These are phyloP conservation scores for Stephanodiscus triporus DNA, from an alignment of 108 stramenopile species.

Conservation along the genomic window DNA sequence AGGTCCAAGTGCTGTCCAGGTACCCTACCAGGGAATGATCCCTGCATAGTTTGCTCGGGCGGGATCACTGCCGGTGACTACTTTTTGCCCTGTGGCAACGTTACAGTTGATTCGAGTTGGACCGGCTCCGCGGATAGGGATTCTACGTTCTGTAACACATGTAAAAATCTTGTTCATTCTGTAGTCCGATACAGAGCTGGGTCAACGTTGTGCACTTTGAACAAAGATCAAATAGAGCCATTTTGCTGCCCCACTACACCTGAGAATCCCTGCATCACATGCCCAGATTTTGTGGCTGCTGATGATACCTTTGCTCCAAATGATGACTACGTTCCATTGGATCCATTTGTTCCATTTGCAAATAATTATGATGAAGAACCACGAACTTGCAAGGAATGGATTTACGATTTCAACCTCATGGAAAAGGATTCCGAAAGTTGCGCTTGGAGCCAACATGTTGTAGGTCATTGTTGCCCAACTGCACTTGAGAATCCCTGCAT, in stretches of 20 bases:
- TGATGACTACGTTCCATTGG: background rate
- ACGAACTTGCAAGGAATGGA: background rate
- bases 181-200: no score
- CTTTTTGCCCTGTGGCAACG: background rate
- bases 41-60: background rate
- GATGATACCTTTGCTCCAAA: background rate
- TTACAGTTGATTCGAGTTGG: no score
- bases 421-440: background rate
- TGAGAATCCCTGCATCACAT: constrained; percentile 3
- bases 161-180: background rate
- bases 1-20: background rate
- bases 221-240: no score
- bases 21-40: background rate
- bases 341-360: no score
- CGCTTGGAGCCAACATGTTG: background rate
- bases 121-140: no score
- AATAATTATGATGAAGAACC: no score
- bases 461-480: background rate
- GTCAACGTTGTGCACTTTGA: no score
- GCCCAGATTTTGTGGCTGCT: background rate
- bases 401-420: background rate
- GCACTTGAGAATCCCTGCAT: constrained; percentile 1
- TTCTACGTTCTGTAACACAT: no score
- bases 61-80: background rate
- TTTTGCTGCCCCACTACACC: constrained; percentile 1